These are phyloP conservation scores for Mallotus japonicus DNA, from an alignment of 441 rosid species.

Conservation along the genomic window DNA sequence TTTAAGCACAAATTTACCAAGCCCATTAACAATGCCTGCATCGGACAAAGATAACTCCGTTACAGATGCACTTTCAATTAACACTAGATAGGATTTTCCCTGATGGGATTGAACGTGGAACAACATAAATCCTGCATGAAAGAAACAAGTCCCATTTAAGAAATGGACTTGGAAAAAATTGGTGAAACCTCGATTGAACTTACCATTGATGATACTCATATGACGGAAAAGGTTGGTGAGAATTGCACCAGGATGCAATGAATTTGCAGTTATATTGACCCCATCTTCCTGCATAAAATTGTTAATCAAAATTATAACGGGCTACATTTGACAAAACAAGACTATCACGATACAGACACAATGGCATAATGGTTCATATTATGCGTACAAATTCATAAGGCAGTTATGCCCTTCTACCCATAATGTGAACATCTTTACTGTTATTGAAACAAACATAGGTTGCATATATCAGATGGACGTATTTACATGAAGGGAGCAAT, in stretches of 20 bases:
- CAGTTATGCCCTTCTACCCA: not conserved
- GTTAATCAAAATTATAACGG: constrained; percentile 7
- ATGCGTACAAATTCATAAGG: not conserved
- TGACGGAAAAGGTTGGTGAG: constrained; percentile 58
- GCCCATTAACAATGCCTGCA: constrained; percentile 40
- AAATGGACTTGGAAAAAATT: not conserved
- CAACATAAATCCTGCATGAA: not conserved
- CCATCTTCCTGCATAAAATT: constrained; percentile 50
- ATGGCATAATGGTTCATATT: not conserved
- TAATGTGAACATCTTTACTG: not conserved
- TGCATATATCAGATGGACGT: not conserved
- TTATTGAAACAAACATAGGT: not conserved
- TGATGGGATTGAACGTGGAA: not conserved
- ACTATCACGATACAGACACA: not conserved
- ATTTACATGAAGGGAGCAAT: not conserved
- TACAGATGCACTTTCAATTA: not conserved
- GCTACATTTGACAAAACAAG: not conserved
- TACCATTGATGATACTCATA: constrained; percentile 36
- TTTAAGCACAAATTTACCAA: constrained; percentile 51
- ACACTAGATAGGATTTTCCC: not conserved
- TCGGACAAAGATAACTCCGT: constrained; percentile 14
- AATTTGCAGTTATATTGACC: constrained; percentile 56
- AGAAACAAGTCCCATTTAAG: not conserved
- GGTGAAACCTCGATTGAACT: not conserved
- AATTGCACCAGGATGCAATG: constrained; percentile 58